Evolutionary conservation across 768 basidiomycete genomes (phyloP), one percentile per base, ranked within the genome.

Genomic region (Lactifluus pinguis): DNA sequence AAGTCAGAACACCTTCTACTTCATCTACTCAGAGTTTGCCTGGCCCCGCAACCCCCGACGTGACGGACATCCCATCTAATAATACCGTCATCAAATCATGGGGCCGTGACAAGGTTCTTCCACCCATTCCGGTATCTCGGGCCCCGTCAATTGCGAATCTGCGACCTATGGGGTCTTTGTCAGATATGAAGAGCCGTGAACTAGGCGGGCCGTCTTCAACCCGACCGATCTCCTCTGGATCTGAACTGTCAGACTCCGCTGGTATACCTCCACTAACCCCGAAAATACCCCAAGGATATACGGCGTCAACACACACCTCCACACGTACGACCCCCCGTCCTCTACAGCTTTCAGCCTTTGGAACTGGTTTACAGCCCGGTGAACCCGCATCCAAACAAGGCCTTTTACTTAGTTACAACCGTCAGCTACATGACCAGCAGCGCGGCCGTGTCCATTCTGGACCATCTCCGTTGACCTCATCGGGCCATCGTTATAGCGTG

Each of bases 361-460:
- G 52, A 25, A 9, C 50, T 21, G 54, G 54, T 34, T 14, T 60
- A 19, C 62, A 60, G 14, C 65, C 65, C 7, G 65, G 65, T 10
- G 65, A 66, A 44, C 55, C 65, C 3, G 59, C 42, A 21, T n/a
- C 55, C n/a, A 64, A 55, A 32, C 56, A 60, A 21, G 64, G 64
- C 29, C 55, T 47, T 30, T 55, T 59, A 38, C 63, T 66, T 30
- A n/a, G 53, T 14, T 66, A 66, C 57, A 66, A 66, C 29, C 65
- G 65, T 44, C 59, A 65, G 30, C 21, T 66, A 25, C 65, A 66
- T 54, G 63, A 66, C 36, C 59, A 61, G 57, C 65, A 66, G 57
- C 65, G 65, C 25, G 21, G 44, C 6, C 56, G 56, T 49, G 42
- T 53, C 2, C 25, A 41, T 3, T 54, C 63, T 25, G 65, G 62